phyloP scores from a whole-genome alignment of 768 basidiomycete species.

The Imleria badia region DNA sequence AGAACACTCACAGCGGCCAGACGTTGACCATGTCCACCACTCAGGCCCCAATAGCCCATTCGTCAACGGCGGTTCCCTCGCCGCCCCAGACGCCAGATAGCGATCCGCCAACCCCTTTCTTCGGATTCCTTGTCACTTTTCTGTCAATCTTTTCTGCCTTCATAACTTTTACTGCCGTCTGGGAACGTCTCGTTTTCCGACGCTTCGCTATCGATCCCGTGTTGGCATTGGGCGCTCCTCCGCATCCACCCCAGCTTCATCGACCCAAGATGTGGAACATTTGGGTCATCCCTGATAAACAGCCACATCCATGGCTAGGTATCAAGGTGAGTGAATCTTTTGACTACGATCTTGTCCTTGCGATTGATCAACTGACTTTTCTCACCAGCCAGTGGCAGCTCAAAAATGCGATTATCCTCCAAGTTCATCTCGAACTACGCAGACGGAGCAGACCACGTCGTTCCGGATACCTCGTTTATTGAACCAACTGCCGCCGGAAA shows the following conservation, averaged over 20 bases:
- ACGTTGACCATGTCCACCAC: conserved; percentile 25
- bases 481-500: conserved; percentile 24
- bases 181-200: conserved; percentile 33
- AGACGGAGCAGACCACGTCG: conserved; percentile 4
- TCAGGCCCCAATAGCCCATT: background rate
- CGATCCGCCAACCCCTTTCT: conserved; percentile 27
- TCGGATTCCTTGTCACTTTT: conserved; percentile 32
- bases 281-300: conserved; percentile 9
- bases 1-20: conserved; percentile 11
- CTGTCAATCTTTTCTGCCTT: conserved; percentile 31
- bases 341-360: conserved; percentile 16
- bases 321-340: conserved; percentile 21
- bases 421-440: background rate
- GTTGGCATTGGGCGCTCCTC: conserved; percentile 1
- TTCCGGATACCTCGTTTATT: conserved; percentile 24
- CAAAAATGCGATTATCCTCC: background rate
- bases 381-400: conserved; percentile 26
- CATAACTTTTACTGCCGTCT: conserved; percentile 28
- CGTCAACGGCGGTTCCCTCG: background rate
- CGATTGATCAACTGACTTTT: background rate
- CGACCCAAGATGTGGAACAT: conserved; percentile 28
- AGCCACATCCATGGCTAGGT: conserved; percentile 12
- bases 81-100: background rate
- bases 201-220: conserved; percentile 28
- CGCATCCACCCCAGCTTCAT: background rate